Base-by-base conservation (phyloP, 768 basidiomycete species). In the Tephrocybe sp. region DNA sequence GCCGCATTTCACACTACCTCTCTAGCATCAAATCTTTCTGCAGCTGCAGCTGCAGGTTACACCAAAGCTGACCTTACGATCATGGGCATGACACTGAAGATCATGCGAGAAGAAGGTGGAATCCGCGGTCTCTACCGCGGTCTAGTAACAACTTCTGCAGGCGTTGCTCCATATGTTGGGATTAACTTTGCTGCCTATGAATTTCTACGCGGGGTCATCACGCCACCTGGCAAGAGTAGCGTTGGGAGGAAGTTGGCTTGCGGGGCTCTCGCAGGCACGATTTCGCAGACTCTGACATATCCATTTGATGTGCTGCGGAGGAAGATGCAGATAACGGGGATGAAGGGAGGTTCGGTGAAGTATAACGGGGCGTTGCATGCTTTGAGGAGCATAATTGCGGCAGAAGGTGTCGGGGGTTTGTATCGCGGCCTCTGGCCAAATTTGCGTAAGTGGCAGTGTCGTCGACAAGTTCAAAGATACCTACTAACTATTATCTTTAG, bases 111-210 rank as follows among this genome's bases (percentile, higher is more conserved):
- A 61, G 96, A 98, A 67, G 96, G 96, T 26, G 95, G 95, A 1
- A 65, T 96, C 11, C 78, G 83, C 44, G 96, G 84, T 5, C 71
- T 99, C 43, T 92, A 98, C 65, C 82, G 93, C 31, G 96, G 94
- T 0, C 65, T 95, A 32, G 71, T 89, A 10, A 82, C 93, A 11
- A 97, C 93, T 0, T 86, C 90, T 3, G 74, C 89, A 47, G 92
- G 95, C 3, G 92, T 97, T 35, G 94, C 94, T 13, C 95, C 95
- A 3, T 89, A 89, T 57, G 85, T 89, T 17, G 84, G 92, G 11
- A 87, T 95, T 65, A 97, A 97, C 66, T 97, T 97, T 66, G 89
- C 92, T n/a, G 75, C 92, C 23, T 98, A 98, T 62, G 96, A 98
- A 67, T 77, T 85, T 41, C 63, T 92, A 63, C 78, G 88, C 48